Evolutionary conservation across 2,329 filamentous ascomycete species (phyloP).

Genomic region (Aureobasidium sp.): DNA sequence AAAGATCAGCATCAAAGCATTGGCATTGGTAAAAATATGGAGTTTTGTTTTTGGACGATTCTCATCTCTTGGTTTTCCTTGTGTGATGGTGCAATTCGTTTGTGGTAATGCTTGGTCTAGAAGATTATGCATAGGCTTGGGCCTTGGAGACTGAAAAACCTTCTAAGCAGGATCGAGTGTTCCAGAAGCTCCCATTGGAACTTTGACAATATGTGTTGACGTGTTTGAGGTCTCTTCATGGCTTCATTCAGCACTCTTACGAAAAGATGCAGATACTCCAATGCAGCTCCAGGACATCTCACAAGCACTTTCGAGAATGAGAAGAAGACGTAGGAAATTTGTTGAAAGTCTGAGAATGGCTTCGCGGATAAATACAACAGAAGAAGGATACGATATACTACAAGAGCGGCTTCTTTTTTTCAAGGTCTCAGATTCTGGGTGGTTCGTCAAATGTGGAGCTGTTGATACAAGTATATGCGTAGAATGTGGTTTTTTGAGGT

Average conservation of each 20-base stretch:
- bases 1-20: neutral
- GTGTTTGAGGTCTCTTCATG: neutral
- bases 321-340: neutral
- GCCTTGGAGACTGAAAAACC: too few relatives aligned
- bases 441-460: neutral
- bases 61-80: too few relatives aligned
- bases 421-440: neutral
- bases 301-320: too few relatives aligned
- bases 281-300: neutral
- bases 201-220: too few relatives aligned
- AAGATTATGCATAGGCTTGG: too few relatives aligned
- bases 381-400: neutral
- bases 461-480: conserved; percentile 1
- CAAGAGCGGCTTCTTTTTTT: neutral
- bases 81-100: neutral
- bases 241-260: neutral
- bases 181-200: too few relatives aligned
- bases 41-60: too few relatives aligned
- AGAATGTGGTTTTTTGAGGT: neutral
- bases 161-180: too few relatives aligned
- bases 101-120: too few relatives aligned
- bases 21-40: too few relatives aligned
- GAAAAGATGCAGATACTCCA: neutral
- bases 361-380: conserved; percentile 3
- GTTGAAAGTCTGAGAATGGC: neutral